phyloP scores from a whole-genome alignment of 1,139 yeast species.

The Taphrina populina region DNA sequence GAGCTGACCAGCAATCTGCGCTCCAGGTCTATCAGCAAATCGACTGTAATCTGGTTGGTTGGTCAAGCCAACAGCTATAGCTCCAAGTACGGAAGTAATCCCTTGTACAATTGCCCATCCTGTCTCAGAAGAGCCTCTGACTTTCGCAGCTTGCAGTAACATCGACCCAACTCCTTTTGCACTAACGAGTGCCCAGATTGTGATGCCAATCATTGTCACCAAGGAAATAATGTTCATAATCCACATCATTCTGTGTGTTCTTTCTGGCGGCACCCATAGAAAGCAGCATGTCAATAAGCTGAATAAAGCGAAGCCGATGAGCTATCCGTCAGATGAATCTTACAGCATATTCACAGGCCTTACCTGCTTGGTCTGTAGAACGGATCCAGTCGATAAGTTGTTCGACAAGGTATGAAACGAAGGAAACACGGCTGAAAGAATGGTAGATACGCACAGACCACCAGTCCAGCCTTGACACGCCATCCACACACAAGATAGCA shows the following conservation, averaged over 20 bases:
- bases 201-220: conserved; percentile 36
- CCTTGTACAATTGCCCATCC: conserved; percentile 38
- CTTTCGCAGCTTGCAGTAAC: conserved; percentile 29
- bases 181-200: conserved; percentile 38
- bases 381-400: conserved; percentile 35
- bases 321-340: conserved; percentile 39
- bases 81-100: conserved; percentile 37
- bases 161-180: conserved; percentile 37
- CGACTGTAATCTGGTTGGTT: conserved; percentile 75
- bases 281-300: conserved; percentile 49
- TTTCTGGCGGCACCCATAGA: conserved; percentile 37
- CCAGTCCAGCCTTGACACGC: conserved; percentile 42
- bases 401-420: conserved; percentile 36
- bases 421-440: conserved; percentile 39
- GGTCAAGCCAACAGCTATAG: conserved; percentile 34
- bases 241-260: conserved; percentile 32
- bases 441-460: conserved; percentile 38
- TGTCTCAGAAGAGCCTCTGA: conserved; percentile 35
- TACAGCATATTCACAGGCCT: neutral
- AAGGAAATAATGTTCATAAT: conserved; percentile 37
- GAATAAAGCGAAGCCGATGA: conserved; percentile 75
- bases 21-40: conserved; percentile 59
- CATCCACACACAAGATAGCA: conserved; percentile 43
- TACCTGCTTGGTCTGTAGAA: conserved; percentile 40
- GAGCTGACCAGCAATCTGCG: conserved; percentile 44